These are phyloP conservation scores for Calonectria hawksworthii DNA, from an alignment of 2,329 filamentous ascomycete species.

Conservation along the genomic window DNA sequence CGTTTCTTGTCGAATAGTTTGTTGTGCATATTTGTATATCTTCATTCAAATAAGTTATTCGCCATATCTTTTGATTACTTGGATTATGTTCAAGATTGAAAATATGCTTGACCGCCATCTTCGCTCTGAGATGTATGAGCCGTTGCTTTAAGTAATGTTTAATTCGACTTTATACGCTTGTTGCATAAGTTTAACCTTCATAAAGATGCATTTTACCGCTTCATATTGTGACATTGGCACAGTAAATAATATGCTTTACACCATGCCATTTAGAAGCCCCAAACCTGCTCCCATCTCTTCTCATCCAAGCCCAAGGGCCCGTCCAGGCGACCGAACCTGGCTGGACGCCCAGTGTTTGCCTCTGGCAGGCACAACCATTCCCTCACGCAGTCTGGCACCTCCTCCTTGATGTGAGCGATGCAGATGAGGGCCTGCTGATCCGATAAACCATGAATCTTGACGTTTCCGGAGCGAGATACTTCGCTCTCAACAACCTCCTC, in stretches of 20 bases:
- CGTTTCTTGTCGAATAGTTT: background rate
- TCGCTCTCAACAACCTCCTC: conserved; percentile 62
- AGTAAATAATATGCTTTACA: no score
- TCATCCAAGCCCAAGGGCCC: conserved; percentile 71
- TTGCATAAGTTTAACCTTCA: background rate
- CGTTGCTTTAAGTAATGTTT: background rate
- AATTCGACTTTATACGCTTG: background rate
- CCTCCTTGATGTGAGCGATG: conserved; percentile 91
- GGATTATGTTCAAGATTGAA: background rate
- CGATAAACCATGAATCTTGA: conserved; percentile 73
- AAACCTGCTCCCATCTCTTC: conserved; percentile 75
- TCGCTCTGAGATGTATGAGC: background rate
- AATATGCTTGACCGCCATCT: background rate
- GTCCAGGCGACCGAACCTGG: conserved; percentile 75
- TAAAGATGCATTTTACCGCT: background rate
- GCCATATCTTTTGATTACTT: background rate
- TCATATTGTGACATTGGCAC: background rate
- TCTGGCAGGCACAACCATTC: conserved; percentile 91
- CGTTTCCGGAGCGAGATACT: conserved; percentile 56
- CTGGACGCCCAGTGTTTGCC: conserved; percentile 71
- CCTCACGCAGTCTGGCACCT: conserved; percentile 86
- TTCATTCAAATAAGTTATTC: background rate
- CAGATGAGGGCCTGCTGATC: conserved; percentile 87
- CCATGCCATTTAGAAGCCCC: conserved; percentile 64
- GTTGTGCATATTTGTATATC: background rate